A percentile compares a stretch with the other conserved stretches of the same genome.
phyloP scores from a whole-genome alignment of 371 early-diverging fungal genomes.

The Umbelopsis sp. region DNA sequence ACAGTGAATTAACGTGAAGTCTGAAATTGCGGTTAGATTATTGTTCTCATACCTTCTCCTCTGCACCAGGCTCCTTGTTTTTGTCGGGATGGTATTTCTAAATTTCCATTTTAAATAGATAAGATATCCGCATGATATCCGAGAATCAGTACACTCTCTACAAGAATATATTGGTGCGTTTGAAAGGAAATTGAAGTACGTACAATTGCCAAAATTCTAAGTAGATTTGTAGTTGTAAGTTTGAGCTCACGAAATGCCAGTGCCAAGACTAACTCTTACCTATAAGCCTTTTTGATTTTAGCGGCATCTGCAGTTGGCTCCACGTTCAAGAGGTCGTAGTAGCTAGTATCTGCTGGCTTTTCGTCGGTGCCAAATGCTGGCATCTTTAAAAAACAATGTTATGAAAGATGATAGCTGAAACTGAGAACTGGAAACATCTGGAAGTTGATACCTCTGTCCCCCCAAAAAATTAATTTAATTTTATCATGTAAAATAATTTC shows the following conservation, averaged over 20 bases:
- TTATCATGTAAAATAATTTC: background rate
- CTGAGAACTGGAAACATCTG: background rate
- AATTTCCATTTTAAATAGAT: background rate
- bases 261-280: slow-evolving; percentile 37
- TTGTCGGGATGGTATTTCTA: slow-evolving; percentile 97
- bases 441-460: background rate
- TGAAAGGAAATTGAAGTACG: background rate
- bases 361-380: slow-evolving; percentile 65
- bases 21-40: background rate
- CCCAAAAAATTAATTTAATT: background rate
- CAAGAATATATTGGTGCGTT: background rate
- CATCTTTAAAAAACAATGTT: slow-evolving; percentile 28
- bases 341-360: slow-evolving; percentile 73
- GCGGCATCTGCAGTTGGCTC: slow-evolving; percentile 76
- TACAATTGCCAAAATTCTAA: slow-evolving; percentile 21
- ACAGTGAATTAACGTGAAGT: background rate
- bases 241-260: background rate
- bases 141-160: background rate
- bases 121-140: background rate
- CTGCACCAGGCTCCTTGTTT: slow-evolving; percentile 85
- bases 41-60: slow-evolving; percentile 70
- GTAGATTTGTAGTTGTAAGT: background rate
- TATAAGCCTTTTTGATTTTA: slow-evolving; percentile 95
- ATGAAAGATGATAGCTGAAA: slow-evolving; percentile 3
- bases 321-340: slow-evolving; percentile 91